Evolutionary conservation across 208 protist species (phyloP).

Genomic region (Crithidia thermophila): DNA sequence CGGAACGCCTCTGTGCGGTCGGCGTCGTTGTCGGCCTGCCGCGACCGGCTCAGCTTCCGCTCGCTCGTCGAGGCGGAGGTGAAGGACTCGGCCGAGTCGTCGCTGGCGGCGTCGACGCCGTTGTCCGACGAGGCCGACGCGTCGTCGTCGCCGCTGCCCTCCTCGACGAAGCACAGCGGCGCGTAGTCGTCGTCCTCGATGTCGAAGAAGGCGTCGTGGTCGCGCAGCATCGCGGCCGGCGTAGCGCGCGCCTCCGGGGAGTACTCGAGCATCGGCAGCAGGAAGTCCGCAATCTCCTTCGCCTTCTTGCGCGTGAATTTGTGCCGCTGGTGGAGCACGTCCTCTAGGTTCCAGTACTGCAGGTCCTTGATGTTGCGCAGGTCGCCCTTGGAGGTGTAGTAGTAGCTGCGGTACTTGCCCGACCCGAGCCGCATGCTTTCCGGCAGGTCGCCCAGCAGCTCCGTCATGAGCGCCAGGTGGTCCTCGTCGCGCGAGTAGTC

Average conservation of each 20-base stretch:
- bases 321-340: constrained; percentile 94
- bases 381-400: constrained; percentile 86
- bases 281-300: constrained; percentile 91
- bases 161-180: constrained; percentile 71
- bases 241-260: constrained; percentile 85
- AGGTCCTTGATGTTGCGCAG: constrained; percentile 85
- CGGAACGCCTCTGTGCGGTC: constrained; percentile 42
- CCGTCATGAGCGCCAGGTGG: constrained; percentile 95
- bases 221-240: constrained; percentile 78
- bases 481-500: constrained; percentile 91
- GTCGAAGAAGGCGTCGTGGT: constrained; percentile 86
- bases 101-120: constrained; percentile 37
- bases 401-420: constrained; percentile 76
- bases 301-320: constrained; percentile 90
- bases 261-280: constrained; percentile 96
- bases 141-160: constrained; percentile 37
- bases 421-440: constrained; percentile 80
- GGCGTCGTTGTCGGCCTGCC: constrained; percentile 28
- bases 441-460: constrained; percentile 93
- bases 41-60: constrained; percentile 20
- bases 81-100: constrained; percentile 29
- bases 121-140: constrained; percentile 30
- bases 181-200: constrained; percentile 86
- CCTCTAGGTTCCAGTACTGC: constrained; percentile 82
- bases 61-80: constrained; percentile 14